Evolutionary conservation across 495 filamentous ascomycete species (phyloP), one percentile per base, ranked within the genome.

Genomic region (Xylaria bambusicola): DNA sequence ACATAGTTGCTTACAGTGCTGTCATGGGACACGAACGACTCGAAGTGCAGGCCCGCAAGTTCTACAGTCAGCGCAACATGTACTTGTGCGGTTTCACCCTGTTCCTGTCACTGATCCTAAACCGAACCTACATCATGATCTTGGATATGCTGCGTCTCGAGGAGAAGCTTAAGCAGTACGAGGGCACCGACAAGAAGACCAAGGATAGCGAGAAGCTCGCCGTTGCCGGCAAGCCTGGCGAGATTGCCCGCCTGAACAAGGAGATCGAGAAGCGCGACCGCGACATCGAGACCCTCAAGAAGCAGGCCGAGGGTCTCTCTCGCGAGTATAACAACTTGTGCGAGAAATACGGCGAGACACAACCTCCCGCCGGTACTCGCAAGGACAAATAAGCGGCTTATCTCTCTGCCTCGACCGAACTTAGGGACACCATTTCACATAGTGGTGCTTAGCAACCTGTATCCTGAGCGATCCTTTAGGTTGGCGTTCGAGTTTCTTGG

Each of bases 51-150:
- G 94, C 94, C 59, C 93, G 94, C 81, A 98, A 98, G 76, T 98
- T 98, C 82, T 98, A 98, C 85, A 96, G 93, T 59, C 93, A 98
- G 79, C 93, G 94, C 71, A 98, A 98, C 85, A 97, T 98, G 95
- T 98, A 98, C 80, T 92, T 98, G 56, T 98, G 95, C 77, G 94
- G 94, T 66, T 98, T 98, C 82, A 98, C 94, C 0, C 88, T 98
- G 59, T 98, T 98, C 87, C 87, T 98, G 56, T 97, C 93, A 36
- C 81, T 98, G 44, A 98, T 98, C 76, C 91, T 98, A 70, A 98
- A 98, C 84, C 93, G 95, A 70, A 98, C 95, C 66, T 97, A 98
- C 81, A 87, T 85, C 68, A 92, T 98, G 91, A 98, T 97, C 70
- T 84, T 98, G 51, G 94, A 98, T 62, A 84, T 89, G 9, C 86